These are phyloP conservation scores for Leucoagaricus sp. DNA, from an alignment of 1,284 basidiomycete species.

Conservation along the genomic window DNA sequence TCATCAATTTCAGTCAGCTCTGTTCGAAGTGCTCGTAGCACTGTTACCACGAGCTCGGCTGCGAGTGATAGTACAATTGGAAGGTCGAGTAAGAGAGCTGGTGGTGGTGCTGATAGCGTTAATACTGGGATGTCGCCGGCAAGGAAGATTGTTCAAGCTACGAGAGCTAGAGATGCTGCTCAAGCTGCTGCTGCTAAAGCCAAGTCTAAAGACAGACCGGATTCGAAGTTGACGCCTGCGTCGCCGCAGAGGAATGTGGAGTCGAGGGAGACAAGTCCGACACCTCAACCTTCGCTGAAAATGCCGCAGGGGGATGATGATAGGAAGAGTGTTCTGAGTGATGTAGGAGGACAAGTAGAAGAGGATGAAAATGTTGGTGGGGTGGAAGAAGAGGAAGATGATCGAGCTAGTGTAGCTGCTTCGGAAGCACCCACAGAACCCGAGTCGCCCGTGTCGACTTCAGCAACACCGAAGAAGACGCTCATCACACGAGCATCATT, in stretches of 20 bases:
- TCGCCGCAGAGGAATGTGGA: neutral
- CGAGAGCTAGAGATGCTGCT: conserved; percentile 14
- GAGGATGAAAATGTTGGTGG: neutral
- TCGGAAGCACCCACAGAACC: conserved; percentile 11
- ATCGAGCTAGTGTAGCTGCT: conserved; percentile 15
- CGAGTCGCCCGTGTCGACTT: conserved; percentile 7
- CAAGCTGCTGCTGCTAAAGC: conserved; percentile 14
- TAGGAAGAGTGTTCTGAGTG: conserved; percentile 5
- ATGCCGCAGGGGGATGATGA: conserved; percentile 12
- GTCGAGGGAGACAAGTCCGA: neutral
- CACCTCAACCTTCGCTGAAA: conserved; percentile 3
- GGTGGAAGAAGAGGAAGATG: conserved; percentile 10
- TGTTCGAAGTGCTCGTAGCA: conserved; percentile 31
- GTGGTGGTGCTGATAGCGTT: conserved; percentile 3
- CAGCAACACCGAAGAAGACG: conserved; percentile 24
- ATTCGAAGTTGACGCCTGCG: conserved; percentile 65
- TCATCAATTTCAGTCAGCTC: conserved; percentile 34
- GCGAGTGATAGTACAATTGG: conserved; percentile 22
- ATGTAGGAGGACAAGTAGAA: neutral
- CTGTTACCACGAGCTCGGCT: conserved; percentile 16
- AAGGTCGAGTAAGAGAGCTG: conserved; percentile 3
- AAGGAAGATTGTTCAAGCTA: conserved; percentile 22
- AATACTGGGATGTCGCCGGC: conserved; percentile 24
- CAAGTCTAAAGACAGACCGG: conserved; percentile 50
- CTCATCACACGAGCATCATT: conserved; percentile 28